Percentiles rank a stretch among this genome's conserved stretches.
phyloP scores from a whole-genome alignment of 768 basidiomycete species.

The Rhizopogon roseolus region DNA sequence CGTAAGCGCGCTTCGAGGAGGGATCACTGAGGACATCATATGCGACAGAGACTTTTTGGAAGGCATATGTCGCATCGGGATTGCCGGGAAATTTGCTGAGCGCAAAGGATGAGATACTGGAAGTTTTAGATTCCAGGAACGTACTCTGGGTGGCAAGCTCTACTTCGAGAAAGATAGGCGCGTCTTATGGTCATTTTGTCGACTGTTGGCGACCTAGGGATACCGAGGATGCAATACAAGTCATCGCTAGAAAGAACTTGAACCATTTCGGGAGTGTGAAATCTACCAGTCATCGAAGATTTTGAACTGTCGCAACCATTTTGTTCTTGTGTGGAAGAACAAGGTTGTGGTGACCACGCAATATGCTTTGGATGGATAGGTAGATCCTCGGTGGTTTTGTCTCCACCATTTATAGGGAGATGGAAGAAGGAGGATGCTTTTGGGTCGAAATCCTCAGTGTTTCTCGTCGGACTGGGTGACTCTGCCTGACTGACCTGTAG shows the following conservation, averaged over 20 bases:
- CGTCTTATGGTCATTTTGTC: slow-evolving; percentile 65
- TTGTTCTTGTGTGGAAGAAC: slow-evolving; percentile 9
- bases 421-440: slow-evolving; percentile 61
- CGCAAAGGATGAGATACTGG: slow-evolving; percentile 2
- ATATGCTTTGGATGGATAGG: slow-evolving; percentile 19
- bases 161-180: slow-evolving; percentile 73
- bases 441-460: not conserved
- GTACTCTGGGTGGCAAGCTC: slow-evolving; percentile 83
- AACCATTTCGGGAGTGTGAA: slow-evolving; percentile 19
- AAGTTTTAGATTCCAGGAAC: slow-evolving; percentile 23
- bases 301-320: slow-evolving; percentile 3
- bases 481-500: slow-evolving; percentile 19
- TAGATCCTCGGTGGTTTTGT: slow-evolving; percentile 41
- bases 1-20: slow-evolving; percentile 62
- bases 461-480: not conserved
- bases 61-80: slow-evolving; percentile 75
- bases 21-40: slow-evolving; percentile 79
- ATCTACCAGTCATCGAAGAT: slow-evolving; percentile 2
- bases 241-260: slow-evolving; percentile 59
- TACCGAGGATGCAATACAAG: slow-evolving; percentile 71
- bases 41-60: slow-evolving; percentile 82
- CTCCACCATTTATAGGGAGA: slow-evolving; percentile 53
- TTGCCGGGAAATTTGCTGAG: slow-evolving; percentile 73
- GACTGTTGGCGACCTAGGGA: slow-evolving; percentile 41
- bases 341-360: slow-evolving; percentile 21